Evolutionary conservation across 2,329 filamentous ascomycete species (phyloP).

Genomic region (Elsinoe necatrix): DNA sequence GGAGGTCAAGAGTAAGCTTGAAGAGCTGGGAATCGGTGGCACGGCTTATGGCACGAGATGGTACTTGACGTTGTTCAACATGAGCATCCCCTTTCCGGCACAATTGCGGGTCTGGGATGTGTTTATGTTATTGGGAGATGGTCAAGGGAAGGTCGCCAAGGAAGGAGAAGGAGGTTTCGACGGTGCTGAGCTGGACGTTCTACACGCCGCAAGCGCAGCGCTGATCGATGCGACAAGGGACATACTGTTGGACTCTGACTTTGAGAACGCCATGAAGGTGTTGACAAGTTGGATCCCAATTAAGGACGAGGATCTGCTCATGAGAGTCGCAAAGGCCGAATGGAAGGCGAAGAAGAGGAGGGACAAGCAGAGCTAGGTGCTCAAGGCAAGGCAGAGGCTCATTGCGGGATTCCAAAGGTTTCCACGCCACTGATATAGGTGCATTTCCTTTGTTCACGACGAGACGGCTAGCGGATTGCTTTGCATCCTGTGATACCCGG

Average conservation of each 20-base stretch:
- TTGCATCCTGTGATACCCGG: conserved; percentile 13
- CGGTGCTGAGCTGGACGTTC: conserved; percentile 65
- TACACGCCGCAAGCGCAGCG: conserved; percentile 84
- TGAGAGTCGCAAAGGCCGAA: conserved; percentile 81
- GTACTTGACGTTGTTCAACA: conserved; percentile 97
- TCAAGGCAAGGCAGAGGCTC: neutral
- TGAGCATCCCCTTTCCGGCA: conserved; percentile 87
- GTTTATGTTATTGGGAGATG: conserved; percentile 85
- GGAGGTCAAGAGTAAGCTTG: conserved; percentile 70
- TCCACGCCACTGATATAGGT: neutral
- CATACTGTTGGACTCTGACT: conserved; percentile 83
- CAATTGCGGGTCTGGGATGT: conserved; percentile 97
- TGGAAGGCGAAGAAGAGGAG: conserved; percentile 62
- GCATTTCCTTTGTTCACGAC: conserved; percentile 5
- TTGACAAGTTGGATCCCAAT: conserved; percentile 90
- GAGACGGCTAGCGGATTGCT: conserved; percentile 7
- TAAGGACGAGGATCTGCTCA: conserved; percentile 85
- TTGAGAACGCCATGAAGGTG: conserved; percentile 96
- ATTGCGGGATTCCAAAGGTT: neutral
- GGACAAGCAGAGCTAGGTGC: conserved; percentile 16
- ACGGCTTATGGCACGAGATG: conserved; percentile 94
- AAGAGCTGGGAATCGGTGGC: conserved; percentile 68
- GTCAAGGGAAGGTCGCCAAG: conserved; percentile 54
- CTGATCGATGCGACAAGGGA: conserved; percentile 85
- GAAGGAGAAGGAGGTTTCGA: conserved; percentile 31